Conservation (phyloP, 225 moss, liverwort and hornwort genomes). For the Pleurozium schreberi region DNA sequence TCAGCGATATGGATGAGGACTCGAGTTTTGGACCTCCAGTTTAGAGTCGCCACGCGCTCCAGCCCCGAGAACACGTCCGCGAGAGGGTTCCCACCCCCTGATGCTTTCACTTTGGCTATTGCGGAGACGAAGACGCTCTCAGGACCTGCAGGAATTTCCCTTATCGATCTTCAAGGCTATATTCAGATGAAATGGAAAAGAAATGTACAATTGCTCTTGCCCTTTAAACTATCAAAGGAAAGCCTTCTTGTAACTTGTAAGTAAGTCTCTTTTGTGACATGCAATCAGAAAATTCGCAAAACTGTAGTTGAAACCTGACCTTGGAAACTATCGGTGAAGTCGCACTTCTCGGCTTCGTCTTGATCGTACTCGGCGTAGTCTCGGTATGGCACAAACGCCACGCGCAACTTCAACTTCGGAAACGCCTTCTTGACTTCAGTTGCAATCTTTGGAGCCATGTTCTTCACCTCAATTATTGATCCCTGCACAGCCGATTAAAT, state of each 20-base stretch:
- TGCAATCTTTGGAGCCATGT: conserved; percentile 29
- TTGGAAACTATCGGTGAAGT: conserved; percentile 25
- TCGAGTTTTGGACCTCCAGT: neutral
- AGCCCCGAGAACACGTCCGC: neutral
- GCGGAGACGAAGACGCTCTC: neutral
- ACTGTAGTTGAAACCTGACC: neutral
- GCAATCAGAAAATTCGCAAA: no score
- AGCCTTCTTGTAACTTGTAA: no score
- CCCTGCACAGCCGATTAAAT: neutral
- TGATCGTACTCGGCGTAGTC: conserved; percentile 28
- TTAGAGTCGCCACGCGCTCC: neutral
- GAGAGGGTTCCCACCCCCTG: neutral
- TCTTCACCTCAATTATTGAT: conserved; percentile 13
- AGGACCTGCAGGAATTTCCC: neutral
- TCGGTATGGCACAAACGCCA: conserved; percentile 39
- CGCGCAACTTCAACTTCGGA: conserved; percentile 31
- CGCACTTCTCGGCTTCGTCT: conserved; percentile 31
- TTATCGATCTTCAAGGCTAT: no score
- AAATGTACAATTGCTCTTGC: no score
- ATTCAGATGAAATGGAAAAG: no score
- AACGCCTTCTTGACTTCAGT: conserved; percentile 29
- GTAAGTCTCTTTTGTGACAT: no score
- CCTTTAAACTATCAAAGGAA: no score
- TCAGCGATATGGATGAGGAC: neutral
- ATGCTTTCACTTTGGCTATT: neutral